Conservation (phyloP, 1,139 yeast species). For the Pichia sp. region DNA sequence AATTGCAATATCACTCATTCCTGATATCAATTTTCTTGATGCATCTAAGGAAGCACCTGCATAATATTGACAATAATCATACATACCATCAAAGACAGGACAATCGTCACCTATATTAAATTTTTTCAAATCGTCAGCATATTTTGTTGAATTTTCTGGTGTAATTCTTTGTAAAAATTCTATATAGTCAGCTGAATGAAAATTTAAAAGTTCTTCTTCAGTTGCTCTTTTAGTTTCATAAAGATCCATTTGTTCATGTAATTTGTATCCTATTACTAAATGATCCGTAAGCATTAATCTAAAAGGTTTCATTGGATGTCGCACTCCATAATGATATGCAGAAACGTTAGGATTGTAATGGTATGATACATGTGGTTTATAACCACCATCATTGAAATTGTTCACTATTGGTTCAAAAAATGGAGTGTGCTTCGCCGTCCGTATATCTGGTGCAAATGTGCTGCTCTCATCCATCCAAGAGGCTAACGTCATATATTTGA, state of each 20-base stretch:
- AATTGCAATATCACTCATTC: constrained; percentile 92
- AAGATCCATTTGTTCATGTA: constrained; percentile 86
- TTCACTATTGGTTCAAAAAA: constrained; percentile 41
- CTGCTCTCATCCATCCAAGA: constrained; percentile 29
- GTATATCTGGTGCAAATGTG: constrained; percentile 47
- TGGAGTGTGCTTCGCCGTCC: constrained; percentile 55
- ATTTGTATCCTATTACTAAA: constrained; percentile 73
- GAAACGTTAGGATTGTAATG: constrained; percentile 83
- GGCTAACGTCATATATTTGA: constrained; percentile 21
- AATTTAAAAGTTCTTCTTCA: constrained; percentile 64
- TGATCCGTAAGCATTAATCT: constrained; percentile 92
- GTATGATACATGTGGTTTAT: constrained; percentile 64
- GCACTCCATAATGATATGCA: constrained; percentile 81
- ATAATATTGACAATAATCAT: constrained; percentile 88
- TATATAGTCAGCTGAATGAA: constrained; percentile 85
- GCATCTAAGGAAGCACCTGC: constrained; percentile 99
- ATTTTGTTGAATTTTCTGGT: constrained; percentile 81
- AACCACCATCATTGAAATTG: constrained; percentile 30
- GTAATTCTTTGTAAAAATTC: constrained; percentile 74
- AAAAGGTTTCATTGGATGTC: constrained; percentile 99
- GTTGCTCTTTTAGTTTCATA: constrained; percentile 82
- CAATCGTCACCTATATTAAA: constrained; percentile 97
- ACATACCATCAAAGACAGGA: constrained; percentile 93
- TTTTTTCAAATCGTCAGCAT: constrained; percentile 85
- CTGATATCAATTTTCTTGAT: constrained; percentile 85